These are phyloP conservation scores for Ophiosphaerella narmari DNA, from an alignment of 2,329 filamentous ascomycete genomes.

Conservation along the genomic window DNA sequence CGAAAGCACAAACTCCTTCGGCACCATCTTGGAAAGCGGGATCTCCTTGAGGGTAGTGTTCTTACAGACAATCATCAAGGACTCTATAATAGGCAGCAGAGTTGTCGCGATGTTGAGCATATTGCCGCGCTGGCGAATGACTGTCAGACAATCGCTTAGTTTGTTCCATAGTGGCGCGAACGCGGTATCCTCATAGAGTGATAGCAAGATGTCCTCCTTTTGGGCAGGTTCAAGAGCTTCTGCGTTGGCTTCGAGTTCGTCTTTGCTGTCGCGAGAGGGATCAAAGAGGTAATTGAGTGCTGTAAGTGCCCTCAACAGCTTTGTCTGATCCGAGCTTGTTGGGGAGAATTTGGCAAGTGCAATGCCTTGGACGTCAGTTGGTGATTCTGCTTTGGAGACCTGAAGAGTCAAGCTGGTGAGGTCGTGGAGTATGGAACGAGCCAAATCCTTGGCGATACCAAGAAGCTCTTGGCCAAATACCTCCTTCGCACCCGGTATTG, in stretches of 20 bases:
- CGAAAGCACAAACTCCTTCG: constrained; percentile 72
- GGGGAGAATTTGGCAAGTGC: constrained; percentile 95
- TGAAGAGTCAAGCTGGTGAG: constrained; percentile 83
- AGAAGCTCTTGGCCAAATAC: constrained; percentile 94
- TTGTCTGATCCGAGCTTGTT: constrained; percentile 93
- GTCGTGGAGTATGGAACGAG: constrained; percentile 81
- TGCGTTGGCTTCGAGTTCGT: constrained; percentile 48
- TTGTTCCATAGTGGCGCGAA: constrained; percentile 93
- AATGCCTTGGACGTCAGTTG: constrained; percentile 93
- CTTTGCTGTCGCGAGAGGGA: constrained; percentile 66
- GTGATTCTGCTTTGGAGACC: constrained; percentile 82
- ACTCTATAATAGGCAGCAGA: constrained; percentile 89
- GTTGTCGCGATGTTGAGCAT: constrained; percentile 98
- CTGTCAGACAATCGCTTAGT: constrained; percentile 83
- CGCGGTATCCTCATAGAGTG: constrained; percentile 86
- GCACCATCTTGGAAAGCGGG: constrained; percentile 47
- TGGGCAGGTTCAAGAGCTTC: constrained; percentile 63
- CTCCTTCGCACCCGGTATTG: constrained; percentile 86
- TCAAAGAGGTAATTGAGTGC: constrained; percentile 96
- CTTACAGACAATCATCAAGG: constrained; percentile 99
- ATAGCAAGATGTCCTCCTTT: constrained; percentile 83
- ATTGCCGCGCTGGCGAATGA: constrained; percentile 88
- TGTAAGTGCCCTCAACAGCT: constrained; percentile 87
- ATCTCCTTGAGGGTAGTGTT: constrained; percentile 83
- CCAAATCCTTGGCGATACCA: constrained; percentile 80